These are phyloP conservation scores for Ramaria rubella DNA, from an alignment of 768 basidiomycete species.

Conservation along the genomic window DNA sequence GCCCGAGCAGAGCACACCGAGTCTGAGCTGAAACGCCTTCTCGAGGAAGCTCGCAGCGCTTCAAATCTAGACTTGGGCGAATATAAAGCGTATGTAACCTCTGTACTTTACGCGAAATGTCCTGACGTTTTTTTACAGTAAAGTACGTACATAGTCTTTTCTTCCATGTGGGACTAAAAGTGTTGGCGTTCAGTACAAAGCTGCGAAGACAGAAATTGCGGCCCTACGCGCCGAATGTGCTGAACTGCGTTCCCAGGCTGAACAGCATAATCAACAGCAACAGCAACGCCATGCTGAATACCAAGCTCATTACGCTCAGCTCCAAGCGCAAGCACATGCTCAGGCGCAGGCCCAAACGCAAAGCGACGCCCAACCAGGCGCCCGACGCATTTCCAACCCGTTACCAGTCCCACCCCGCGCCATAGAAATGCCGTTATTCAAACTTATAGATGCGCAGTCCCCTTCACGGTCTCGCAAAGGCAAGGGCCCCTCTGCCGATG, in stretches of 20 bases:
- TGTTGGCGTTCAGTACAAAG: constrained; percentile 1
- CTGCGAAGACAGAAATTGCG: constrained; percentile 1
- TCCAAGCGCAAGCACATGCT: neutral
- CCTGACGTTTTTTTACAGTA: no score
- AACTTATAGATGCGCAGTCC: neutral
- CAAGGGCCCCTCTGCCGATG: neutral
- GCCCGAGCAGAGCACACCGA: neutral
- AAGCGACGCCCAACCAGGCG: constrained; percentile 5
- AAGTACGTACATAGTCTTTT: neutral
- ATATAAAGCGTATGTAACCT: neutral
- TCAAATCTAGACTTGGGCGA: neutral
- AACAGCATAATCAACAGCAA: constrained; percentile 5
- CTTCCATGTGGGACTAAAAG: neutral
- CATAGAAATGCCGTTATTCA: constrained; percentile 18
- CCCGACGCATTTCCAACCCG: constrained; percentile 38
- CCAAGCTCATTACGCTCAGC: constrained; percentile 1
- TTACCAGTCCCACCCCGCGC: constrained; percentile 53
- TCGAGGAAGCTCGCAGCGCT: neutral
- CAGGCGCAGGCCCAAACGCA: constrained; percentile 1
- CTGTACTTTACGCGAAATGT: no score
- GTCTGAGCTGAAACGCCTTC: neutral
- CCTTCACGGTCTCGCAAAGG: neutral
- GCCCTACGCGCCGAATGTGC: constrained; percentile 4
- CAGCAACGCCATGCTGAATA: constrained; percentile 3
- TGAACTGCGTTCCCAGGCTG: neutral